Conservation (phyloP, 108 stramenopile genomes). For the Cyclotella baltica region DNA sequence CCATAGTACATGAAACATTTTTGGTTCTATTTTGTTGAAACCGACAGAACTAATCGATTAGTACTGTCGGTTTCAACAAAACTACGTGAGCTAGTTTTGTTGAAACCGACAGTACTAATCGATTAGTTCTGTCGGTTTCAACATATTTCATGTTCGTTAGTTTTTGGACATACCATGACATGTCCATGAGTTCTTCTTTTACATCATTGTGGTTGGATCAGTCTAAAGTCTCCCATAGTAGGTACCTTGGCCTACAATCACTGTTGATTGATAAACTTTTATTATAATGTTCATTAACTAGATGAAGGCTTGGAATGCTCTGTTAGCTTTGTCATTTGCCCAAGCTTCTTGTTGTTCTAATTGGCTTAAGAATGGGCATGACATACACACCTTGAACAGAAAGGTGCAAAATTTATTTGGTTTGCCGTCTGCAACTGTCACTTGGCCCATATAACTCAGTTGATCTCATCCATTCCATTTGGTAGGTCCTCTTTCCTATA, state of each 20-base stretch:
- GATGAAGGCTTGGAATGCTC: neutral
- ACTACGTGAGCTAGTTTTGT: too few species aligned
- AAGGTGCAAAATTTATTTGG: neutral
- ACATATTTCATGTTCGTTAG: neutral
- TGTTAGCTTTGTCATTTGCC: neutral
- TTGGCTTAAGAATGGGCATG: neutral
- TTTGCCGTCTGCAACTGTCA: neutral
- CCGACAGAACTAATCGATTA: too few species aligned
- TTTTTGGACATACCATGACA: neutral
- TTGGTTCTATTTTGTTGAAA: neutral
- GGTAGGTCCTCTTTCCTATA: too few species aligned
- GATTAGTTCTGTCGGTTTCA: too few species aligned
- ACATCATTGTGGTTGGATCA: neutral
- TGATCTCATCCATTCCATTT: too few species aligned
- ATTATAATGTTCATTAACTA: neutral
- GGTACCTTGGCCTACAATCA: neutral
- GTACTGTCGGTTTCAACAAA: too few species aligned
- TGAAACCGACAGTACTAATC: too few species aligned
- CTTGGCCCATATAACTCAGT: neutral
- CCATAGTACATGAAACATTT: neutral
- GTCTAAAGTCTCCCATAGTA: neutral
- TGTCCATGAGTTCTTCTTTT: neutral
- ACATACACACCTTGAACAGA: neutral
- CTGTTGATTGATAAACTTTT: neutral
- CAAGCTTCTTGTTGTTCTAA: neutral